Base-by-base conservation (phyloP, 768 basidiomycete genomes). In the Gloeophyllum trabeum region DNA sequence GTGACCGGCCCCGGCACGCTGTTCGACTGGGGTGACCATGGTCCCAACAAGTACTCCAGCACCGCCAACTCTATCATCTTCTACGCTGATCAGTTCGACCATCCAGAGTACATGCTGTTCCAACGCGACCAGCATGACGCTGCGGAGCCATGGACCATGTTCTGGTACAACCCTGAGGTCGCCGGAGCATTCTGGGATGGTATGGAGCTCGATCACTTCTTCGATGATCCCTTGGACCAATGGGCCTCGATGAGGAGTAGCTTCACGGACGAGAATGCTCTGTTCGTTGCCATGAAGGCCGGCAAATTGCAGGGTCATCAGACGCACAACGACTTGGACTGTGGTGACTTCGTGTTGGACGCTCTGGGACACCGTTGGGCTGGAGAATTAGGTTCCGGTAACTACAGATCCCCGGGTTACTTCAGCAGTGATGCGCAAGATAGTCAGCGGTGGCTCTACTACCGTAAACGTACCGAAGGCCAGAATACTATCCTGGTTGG, bases 391-490 rank as follows among this genome's bases (percentile, higher is more conserved):
- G 94, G 96, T 4, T 87, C 82, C 4, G 91, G 72, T 3, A 76
- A 99, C 57, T 99, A 99, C 58, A 59, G 73, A 26, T 67, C 89
- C 2, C 54, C 61, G 2, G 69, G 70, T 26, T 98, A 98, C 67
- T 99, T 99, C 69, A 65, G 59, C 23, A 75, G 58, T 44, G 89
- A 88, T 49, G 56, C 60, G 0, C 90, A 94, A 58, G 62, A 67
- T 45, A 71, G 79, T 37, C 57, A 64, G 19, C 73, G 94, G 42
- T 98, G 92, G 93, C 53, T 74, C 47, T 98, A 96, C 66, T 99
- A 96, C 70, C 75, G 93, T 57, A 98, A 93, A 71, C 78, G 81
- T 64, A 96, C 94, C 3, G 90, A 94, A 62, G 96, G 96, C 2
- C 96, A 99, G 67, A 99, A 98, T 67, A 92, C 91, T 4, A 69